Evolutionary conservation across 78 protist species (phyloP).

Genomic region (Planoprotostelium fungivorum): DNA sequence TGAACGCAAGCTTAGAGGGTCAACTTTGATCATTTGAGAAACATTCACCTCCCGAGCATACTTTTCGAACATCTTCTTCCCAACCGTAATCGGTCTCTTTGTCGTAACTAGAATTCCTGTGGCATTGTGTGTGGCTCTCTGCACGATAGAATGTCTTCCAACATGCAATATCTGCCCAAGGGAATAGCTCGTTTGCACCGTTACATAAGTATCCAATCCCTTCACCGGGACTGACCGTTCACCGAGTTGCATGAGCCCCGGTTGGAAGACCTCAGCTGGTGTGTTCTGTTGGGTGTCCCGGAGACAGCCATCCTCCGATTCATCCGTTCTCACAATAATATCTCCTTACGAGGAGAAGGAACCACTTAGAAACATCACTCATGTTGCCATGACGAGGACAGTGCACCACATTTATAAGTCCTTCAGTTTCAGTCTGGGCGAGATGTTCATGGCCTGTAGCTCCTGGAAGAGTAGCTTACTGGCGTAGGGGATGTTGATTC

Average conservation of each 20-base stretch:
- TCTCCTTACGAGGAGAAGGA: too few relatives aligned
- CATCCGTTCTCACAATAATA: too few relatives aligned
- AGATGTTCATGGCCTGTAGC: conserved; percentile 86
- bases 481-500: conserved; percentile 94
- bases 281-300: too few relatives aligned
- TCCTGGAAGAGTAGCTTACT: conserved; percentile 98
- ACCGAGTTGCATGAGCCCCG: too few relatives aligned
- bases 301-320: too few relatives aligned
- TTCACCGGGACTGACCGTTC: too few relatives aligned
- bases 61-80: neutral
- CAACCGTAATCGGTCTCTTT: neutral
- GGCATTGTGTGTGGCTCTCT: neutral
- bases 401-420: conserved; percentile 40
- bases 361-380: too few relatives aligned
- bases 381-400: too few relatives aligned
- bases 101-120: neutral
- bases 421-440: conserved; percentile 49
- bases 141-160: neutral
- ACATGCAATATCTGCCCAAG: too few relatives aligned
- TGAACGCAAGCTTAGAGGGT: neutral
- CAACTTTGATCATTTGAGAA: neutral
- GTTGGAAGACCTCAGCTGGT: too few relatives aligned
- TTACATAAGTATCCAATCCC: too few relatives aligned
- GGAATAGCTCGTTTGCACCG: too few relatives aligned
- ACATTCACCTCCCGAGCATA: neutral